Base-by-base conservation (phyloP, 768 basidiomycete genomes). In the Serpula lacrymans region DNA sequence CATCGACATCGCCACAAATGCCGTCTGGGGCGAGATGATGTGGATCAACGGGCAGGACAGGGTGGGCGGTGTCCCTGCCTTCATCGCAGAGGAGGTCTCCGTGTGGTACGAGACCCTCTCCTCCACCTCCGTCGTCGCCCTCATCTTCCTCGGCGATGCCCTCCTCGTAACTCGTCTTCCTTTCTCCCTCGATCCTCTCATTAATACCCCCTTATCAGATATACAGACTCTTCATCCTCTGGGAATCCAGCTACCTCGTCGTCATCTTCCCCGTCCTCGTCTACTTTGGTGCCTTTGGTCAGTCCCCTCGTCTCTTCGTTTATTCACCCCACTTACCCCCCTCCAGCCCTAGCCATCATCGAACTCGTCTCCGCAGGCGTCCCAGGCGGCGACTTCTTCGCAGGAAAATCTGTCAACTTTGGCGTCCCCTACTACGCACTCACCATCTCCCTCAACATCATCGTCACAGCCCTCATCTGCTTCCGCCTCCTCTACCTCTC, bases 401-500 rank as follows among this genome's bases (percentile, higher is more conserved):
- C 52, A 16, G 67, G 67, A 5, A 56, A 58, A 39, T 46, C 65
- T 5, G 54, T 66, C 42, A 57, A 62, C 51, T 68, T 69, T 41
- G 69, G 64, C 20, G 53, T 60, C 6, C 63, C 68, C 6, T 74
- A 69, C 56, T 67, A 65, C 38, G 52, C 65, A 16, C 55, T 69
- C 33, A 65, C 68, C 9, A 64, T 74, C 41, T 48, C 58, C 24
- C 54, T 71, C 43, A 74, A 72, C 55, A 57, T 70, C 40, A 45
- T 72, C 49, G 58, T 68, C 29, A 72, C 70, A 5, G n/a, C 52
- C 4, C 53, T 68, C 22, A 69, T 74, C 39, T 65, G 62, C 32
- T 42, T 34, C n/a, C 70, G 69, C 14, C 64, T 72, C 14, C 42
- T 64, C 30, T 51, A 46, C 39, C 52, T 66, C 25, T 57, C 60